Conservation (phyloP, 805 yeast species). For the Pichia manshurica region DNA sequence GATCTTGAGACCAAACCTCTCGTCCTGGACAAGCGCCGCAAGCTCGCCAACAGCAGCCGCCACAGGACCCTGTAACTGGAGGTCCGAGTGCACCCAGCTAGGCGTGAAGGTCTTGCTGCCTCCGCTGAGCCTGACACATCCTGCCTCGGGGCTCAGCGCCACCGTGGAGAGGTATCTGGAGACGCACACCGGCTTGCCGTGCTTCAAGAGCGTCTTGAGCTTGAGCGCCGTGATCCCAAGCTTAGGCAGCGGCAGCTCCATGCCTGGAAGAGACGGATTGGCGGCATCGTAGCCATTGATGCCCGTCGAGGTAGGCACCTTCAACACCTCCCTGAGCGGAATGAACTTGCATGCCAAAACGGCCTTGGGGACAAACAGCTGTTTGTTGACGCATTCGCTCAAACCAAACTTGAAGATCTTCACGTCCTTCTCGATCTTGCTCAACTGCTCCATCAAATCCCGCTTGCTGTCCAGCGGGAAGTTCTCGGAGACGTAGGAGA, state of each 20-base stretch:
- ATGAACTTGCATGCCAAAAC: constrained; percentile 66
- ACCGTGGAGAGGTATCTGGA: constrained; percentile 81
- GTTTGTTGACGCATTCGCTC: constrained; percentile 73
- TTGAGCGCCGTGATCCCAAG: constrained; percentile 66
- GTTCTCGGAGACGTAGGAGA: constrained; percentile 58
- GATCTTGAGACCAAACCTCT: constrained; percentile 61
- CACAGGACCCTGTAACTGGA: constrained; percentile 49
- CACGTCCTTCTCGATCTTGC: constrained; percentile 46
- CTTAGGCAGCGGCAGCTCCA: constrained; percentile 70
- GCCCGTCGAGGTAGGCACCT: constrained; percentile 62
- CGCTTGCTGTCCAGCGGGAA: constrained; percentile 50
- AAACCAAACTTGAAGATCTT: constrained; percentile 67
- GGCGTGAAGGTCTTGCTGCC: constrained; percentile 65
- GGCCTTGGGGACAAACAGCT: constrained; percentile 68
- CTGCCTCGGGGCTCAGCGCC: constrained; percentile 45
- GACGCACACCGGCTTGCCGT: constrained; percentile 48
- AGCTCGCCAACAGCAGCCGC: constrained; percentile 46
- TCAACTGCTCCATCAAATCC: constrained; percentile 35
- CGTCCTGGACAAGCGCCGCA: constrained; percentile 56
- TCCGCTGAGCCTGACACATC: constrained; percentile 75
- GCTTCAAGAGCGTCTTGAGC: constrained; percentile 55
- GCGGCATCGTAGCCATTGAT: constrained; percentile 59
- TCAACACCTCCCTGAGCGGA: constrained; percentile 61
- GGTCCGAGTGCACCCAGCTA: constrained; percentile 82
- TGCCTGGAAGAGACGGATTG: constrained; percentile 61